phyloP scores from a whole-genome alignment of 2,329 filamentous ascomycete species.

The Aspergillus brasiliensis region DNA sequence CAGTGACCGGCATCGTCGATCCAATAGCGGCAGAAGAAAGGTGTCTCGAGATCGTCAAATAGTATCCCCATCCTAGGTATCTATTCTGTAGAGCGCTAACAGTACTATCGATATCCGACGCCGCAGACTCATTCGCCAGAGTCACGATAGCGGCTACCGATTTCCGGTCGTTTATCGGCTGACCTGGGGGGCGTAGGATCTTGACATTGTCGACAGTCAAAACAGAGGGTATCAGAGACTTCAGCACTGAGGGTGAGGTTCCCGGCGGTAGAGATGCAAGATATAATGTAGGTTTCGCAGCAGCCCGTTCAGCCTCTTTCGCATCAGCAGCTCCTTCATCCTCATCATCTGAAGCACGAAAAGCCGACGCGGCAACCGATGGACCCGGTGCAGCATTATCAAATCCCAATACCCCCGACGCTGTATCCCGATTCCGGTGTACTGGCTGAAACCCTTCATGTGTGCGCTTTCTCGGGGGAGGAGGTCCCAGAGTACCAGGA shows the following conservation, averaged over 20 bases:
- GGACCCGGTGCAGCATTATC: constrained; percentile 32
- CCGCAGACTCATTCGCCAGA: constrained; percentile 75
- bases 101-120: constrained; percentile 77
- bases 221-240: constrained; percentile 52
- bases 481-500: constrained; percentile 51
- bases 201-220: constrained; percentile 73
- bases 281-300: constrained; percentile 58
- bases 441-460: constrained; percentile 43
- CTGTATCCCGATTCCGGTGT: constrained; percentile 43
- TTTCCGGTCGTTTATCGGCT: constrained; percentile 62
- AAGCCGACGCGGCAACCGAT: constrained; percentile 38
- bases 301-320: constrained; percentile 49
- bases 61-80: constrained; percentile 83
- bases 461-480: constrained; percentile 46
- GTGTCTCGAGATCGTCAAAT: constrained; percentile 77
- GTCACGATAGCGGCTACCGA: constrained; percentile 78
- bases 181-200: constrained; percentile 61
- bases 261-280: constrained; percentile 57
- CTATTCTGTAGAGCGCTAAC: constrained; percentile 78
- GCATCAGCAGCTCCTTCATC: constrained; percentile 43
- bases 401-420: constrained; percentile 44
- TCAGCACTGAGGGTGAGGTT: constrained; percentile 53
- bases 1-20: constrained; percentile 52
- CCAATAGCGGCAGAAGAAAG: constrained; percentile 74
- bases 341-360: constrained; percentile 48